phyloP scores from a whole-genome alignment of 164 flowering plant genomes.

The Protea cynaroides region DNA sequence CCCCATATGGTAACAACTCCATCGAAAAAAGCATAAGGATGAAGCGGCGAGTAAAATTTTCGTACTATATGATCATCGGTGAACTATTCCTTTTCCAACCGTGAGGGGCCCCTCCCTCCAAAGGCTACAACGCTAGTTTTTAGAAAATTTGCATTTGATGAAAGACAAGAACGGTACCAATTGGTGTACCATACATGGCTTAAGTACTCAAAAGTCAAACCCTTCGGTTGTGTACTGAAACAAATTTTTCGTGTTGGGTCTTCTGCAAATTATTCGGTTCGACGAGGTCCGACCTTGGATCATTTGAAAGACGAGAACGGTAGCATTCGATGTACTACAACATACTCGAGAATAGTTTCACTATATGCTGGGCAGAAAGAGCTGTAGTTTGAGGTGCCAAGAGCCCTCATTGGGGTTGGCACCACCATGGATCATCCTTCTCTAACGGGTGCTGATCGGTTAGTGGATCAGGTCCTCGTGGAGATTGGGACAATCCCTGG shows the following conservation, averaged over 20 bases:
- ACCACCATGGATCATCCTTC: conserved; percentile 71
- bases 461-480: conserved; percentile 77
- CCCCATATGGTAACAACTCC: no score
- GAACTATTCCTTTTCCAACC: no score
- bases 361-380: conserved; percentile 92
- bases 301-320: conserved; percentile 80
- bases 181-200: background rate
- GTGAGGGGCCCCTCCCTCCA: no score
- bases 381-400: conserved; percentile 91
- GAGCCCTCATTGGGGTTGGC: no score
- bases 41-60: no score
- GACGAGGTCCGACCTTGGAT: conserved; percentile 97
- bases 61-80: no score
- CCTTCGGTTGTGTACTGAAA: background rate
- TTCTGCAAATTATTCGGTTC: conserved; percentile 74
- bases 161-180: no score
- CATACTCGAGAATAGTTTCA: conserved; percentile 88
- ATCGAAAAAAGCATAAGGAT: no score
- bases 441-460: conserved; percentile 62
- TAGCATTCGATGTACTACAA: conserved; percentile 76
- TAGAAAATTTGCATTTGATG: no score
- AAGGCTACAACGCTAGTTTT: no score
- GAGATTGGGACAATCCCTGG: conserved; percentile 72
- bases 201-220: background rate
- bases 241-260: conserved; percentile 53